Evolutionary conservation across 768 basidiomycete genomes (phyloP), one percentile per base, ranked within the genome.

Genomic region (Mycena albidolilacea): DNA sequence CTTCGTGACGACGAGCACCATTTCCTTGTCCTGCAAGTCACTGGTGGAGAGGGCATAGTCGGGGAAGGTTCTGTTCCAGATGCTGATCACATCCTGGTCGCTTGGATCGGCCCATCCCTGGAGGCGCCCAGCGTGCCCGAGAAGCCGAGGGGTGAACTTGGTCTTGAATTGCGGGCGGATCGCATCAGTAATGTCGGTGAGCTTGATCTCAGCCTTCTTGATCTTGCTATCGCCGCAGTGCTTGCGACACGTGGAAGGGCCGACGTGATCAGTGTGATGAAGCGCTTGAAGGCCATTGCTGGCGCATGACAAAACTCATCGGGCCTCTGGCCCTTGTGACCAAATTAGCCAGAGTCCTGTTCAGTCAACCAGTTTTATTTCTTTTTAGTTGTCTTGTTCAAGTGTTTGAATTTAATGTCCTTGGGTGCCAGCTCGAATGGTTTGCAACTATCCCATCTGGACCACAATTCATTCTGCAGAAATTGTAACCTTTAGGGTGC

Each of bases 161-260:
- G 48, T 54, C 50, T 37, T 19, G 35, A 65, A 65, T 4, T 39
- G 48, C 1, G 50, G 10, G 11, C 38, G 52, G 43, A 54, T 52
- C 7, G 14, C n/a, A n/a, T 54, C 37, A 0, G 64, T 52, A 8
- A 65, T 37, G 14, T 38, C 12, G 35, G 30, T 39, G 39, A 66
- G 64, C 39, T 30, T 50, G 19, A 66, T 44, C 37, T 50, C 19
- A 15, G 61, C 23, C 63, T 52, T 64, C 63, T 41, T 65, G n/a
- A 65, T 12, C 46, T 37, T 63, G 35, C 11, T 30, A 43, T 43
- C 10, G 19, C 17, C 52, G 37, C n/a, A n/a, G n/a, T 35, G 19
- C 14, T 35, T 8, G 30, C 44, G 64, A 9, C 50, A 37, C 9
- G 64, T 19, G 38, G 64, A 21, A 14, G 50, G 38, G 17, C 7